Percentiles rank a stretch among this genome's conserved stretches.
phyloP scores from a whole-genome alignment of 2,329 filamentous ascomycete species.

The Metarhizium rileyi region DNA sequence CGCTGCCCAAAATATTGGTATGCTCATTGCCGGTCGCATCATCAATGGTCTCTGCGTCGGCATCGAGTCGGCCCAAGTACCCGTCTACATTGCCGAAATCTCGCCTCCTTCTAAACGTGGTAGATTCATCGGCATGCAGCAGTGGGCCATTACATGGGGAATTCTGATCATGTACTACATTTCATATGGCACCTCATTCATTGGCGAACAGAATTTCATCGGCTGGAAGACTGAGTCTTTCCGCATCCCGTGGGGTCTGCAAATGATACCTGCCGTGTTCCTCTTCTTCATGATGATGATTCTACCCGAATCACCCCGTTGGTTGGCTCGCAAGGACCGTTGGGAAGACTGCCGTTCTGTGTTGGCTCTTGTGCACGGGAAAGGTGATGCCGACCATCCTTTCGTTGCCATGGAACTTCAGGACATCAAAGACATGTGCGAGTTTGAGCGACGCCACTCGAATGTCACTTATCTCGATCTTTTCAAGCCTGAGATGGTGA shows the following conservation, averaged over 20 bases:
- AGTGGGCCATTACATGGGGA: conserved; percentile 61
- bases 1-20: conserved; percentile 36
- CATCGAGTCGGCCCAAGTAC: conserved; percentile 56
- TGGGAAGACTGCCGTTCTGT: conserved; percentile 47
- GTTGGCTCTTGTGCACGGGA: conserved; percentile 50
- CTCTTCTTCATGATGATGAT: conserved; percentile 50
- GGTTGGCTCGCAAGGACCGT: conserved; percentile 53
- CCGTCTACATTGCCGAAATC: conserved; percentile 62
- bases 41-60: conserved; percentile 60
- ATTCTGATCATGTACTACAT: conserved; percentile 65
- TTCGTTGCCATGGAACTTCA: conserved; percentile 59
- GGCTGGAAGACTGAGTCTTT: conserved; percentile 44
- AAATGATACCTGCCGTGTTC: conserved; percentile 52
- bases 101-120: conserved; percentile 46
- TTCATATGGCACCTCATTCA: conserved; percentile 53
- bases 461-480: conserved; percentile 65
- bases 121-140: conserved; percentile 60
- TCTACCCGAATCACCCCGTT: conserved; percentile 52
- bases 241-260: conserved; percentile 54
- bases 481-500: conserved; percentile 56
- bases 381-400: conserved; percentile 53
- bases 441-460: conserved; percentile 61
- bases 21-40: conserved; percentile 45
- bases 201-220: conserved; percentile 26
- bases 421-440: conserved; percentile 64